Evolutionary conservation across 495 filamentous ascomycete genomes (phyloP), one percentile per base, ranked within the genome.

Genomic region (Penicillium maclennaniae): DNA sequence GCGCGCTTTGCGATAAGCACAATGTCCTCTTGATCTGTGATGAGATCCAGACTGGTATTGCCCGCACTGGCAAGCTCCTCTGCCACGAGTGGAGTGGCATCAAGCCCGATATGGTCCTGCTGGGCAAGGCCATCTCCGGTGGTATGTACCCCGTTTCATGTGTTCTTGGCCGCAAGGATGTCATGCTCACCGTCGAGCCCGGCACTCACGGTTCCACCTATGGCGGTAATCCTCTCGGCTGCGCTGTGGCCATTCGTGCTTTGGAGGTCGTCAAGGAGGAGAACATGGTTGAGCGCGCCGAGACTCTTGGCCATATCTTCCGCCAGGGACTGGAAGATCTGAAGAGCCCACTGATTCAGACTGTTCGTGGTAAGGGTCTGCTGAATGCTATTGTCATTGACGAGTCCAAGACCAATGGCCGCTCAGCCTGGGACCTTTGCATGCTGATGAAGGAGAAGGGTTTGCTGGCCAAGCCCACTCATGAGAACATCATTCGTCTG

Each of bases 141-240:
- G 93, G 93, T 67, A 95, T 99, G 88, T 97, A 99, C 71, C 93
- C 93, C 21, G 93, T 99, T 36, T 97, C 92, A 31, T 91, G 86
- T 63, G 93, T 99, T 45, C 79, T 99, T 43, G 88, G 87, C 15
- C 83, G 84, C 58, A 90, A 87, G 73, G 91, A 96, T 41, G 80
- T 99, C 58, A 97, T 99, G 93, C 83, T 97, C 59, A 91, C 89
- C n/a, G 76, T 99, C 53, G 95, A 99, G 77, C 87, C 93, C 17
- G 93, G 93, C 38, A 97, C 93, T 25, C 93, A 99, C 65, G 93
- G 93, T 28, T 95, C 89, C 25, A 99, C 93, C 23, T 99, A 97
- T 65, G 93, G 93, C 45, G 93, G 93, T 39, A 99, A 99, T 72
- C 93, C 93, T 2, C 77, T 99, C n/a, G 93, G 90, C 1, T 97